Evolutionary conservation across 2,329 filamentous ascomycete species (phyloP).

Genomic region (Colletotrichum higginsianum): DNA sequence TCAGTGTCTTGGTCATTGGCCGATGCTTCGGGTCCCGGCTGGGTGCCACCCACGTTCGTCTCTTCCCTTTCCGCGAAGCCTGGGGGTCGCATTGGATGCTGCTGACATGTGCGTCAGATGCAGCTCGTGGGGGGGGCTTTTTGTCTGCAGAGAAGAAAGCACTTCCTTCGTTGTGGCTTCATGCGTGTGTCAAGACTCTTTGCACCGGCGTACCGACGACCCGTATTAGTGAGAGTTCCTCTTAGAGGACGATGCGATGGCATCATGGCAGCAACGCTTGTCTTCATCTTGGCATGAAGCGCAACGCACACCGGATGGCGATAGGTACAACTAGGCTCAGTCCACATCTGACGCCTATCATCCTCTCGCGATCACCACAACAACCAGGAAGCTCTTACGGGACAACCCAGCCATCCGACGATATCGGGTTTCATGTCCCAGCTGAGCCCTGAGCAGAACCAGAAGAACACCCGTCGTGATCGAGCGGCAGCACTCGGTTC

Average conservation of each 20-base stretch:
- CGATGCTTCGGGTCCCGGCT: constrained; percentile 10
- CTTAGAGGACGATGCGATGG: too few relatives aligned
- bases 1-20: background rate
- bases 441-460: constrained; percentile 4
- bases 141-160: constrained; percentile 22
- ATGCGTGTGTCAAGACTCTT: background rate
- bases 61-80: constrained; percentile 7
- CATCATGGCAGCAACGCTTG: background rate
- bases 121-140: constrained; percentile 11
- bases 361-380: constrained; percentile 20
- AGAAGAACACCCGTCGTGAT: background rate
- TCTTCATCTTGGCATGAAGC: background rate
- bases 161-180: constrained; percentile 18
- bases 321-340: too few relatives aligned
- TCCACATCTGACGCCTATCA: background rate
- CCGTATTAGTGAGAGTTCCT: background rate
- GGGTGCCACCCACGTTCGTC: constrained; percentile 23
- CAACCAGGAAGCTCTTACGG: background rate
- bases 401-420: background rate
- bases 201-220: too few relatives aligned
- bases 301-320: background rate
- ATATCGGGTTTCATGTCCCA: constrained; percentile 28
- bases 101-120: constrained; percentile 36
- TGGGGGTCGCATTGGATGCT: constrained; percentile 1
- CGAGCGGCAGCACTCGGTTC: constrained; percentile 31